These are phyloP conservation scores for Solanum neorickii DNA, from an alignment of 257 asterid genomes.

Conservation along the genomic window DNA sequence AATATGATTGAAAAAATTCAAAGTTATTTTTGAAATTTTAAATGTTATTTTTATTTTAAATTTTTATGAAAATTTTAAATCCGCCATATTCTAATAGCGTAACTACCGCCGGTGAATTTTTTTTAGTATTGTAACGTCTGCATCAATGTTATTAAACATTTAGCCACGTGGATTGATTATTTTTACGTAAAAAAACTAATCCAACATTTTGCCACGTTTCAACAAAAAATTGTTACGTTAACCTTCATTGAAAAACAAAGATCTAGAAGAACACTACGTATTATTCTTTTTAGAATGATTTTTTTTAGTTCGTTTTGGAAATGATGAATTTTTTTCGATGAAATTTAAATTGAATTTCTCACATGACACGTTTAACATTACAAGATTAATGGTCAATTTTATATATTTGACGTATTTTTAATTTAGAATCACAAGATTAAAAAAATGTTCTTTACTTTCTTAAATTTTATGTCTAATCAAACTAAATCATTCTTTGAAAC, in stretches of 20 bases:
- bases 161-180: not conserved
- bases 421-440: rapidly evolving
- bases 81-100: not conserved
- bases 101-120: not conserved
- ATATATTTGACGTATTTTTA: too few relatives aligned
- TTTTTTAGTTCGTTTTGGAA: too few relatives aligned
- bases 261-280: not conserved
- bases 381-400: too few relatives aligned
- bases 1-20: too few relatives aligned
- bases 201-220: not conserved
- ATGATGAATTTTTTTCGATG: too few relatives aligned
- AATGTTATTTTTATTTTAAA: too few relatives aligned
- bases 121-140: not conserved
- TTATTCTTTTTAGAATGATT: too few relatives aligned
- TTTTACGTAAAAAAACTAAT: not conserved
- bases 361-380: rapidly evolving
- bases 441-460: rapidly evolving
- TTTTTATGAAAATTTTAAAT: too few relatives aligned
- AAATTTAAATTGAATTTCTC: too few relatives aligned
- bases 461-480: too few relatives aligned
- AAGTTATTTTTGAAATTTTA: too few relatives aligned
- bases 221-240: not conserved
- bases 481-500: too few relatives aligned
- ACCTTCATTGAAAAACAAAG: not conserved
- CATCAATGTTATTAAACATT: not conserved